phyloP scores from a whole-genome alignment of 208 protist species.

The Dictyostelium gargantuum region DNA sequence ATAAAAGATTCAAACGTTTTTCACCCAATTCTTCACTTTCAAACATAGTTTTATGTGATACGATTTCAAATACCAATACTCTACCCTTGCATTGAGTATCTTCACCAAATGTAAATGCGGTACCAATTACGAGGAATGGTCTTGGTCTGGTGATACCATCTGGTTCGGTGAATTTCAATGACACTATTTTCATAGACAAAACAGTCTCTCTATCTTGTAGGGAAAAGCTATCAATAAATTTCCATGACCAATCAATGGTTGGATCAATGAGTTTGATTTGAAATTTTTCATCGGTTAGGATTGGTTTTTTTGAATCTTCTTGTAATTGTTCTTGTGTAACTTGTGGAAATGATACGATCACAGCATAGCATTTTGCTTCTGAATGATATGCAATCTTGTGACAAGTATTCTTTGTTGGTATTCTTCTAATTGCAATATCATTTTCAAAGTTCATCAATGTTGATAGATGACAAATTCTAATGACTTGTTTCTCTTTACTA shows the following conservation, averaged over 20 bases:
- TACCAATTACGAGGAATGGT: constrained; percentile 63
- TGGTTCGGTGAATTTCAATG: not conserved
- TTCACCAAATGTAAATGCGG: constrained; percentile 52
- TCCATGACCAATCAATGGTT: not conserved
- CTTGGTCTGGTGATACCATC: constrained; percentile 13
- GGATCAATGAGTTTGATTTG: constrained; percentile 42
- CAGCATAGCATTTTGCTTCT: constrained; percentile 3
- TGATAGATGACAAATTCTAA: constrained; percentile 39
- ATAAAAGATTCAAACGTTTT: constrained; percentile 34
- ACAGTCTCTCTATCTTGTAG: constrained; percentile 40
- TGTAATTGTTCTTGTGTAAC: not conserved
- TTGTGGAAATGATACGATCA: constrained; percentile 7
- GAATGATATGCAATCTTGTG: constrained; percentile 58
- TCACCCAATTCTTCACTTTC: not conserved
- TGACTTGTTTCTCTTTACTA: not conserved
- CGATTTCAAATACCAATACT: constrained; percentile 56
- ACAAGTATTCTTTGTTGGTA: not conserved
- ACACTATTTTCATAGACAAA: constrained; percentile 20
- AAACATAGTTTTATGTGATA: constrained; percentile 18
- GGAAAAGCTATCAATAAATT: constrained; percentile 43
- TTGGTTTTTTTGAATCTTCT: not conserved
- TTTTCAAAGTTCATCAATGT: constrained; percentile 19
- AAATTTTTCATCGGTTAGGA: constrained; percentile 13
- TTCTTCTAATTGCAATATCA: constrained; percentile 35
- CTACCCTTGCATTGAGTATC: constrained; percentile 64